Base-by-base conservation (phyloP, 1,284 basidiomycete genomes). In the Sanguinoderma infundibulare region DNA sequence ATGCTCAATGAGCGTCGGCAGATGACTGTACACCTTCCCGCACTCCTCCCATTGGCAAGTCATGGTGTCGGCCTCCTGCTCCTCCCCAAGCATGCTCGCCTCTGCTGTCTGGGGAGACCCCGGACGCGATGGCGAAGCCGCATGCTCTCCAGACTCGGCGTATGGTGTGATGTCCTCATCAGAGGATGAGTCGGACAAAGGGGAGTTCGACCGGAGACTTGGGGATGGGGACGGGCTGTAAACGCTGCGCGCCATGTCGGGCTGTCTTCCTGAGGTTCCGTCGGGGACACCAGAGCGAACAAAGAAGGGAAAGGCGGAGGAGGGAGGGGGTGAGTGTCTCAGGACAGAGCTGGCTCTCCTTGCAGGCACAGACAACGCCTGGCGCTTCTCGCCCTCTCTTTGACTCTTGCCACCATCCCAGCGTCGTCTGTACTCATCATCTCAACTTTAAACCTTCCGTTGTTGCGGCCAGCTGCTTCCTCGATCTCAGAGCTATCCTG, bases 21-120 rank as follows among this genome's bases (percentile, higher is more conserved):
- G 78, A 69, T 91, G 85, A 15, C 82, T 85, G 71, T 90, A 94
- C 4, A 87, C 81, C 63, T 80, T 73, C 2, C 89, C 88, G 71
- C 92, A 94, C 66, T 88, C 88, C 57, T 90, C 89, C 92, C 92
- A 94, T 57, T 84, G 83, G 73, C 92, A 94, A 38, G 83, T 87
- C 69, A 72, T 72, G 3, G 71, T 72, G 42, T 72, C 72, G 17
- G 68, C 67, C 51, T 63, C 67, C 44, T 62, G 58, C 1, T 59
- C 60, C 32, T 63, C 58, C 10, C 59, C 67, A 14, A 64, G 60
- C 57, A 64, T 60, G 14, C 62, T 57, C 4, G 58, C 66, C 14
- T 67, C 67, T n/a, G 65, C 63, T 8, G 64, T 58, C 28, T 67
- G 44, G 3, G 75, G 74, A 20, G 73, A 74, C 24, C 69, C 71